A percentile compares a stretch with the other conserved stretches of the same genome.
Evolutionary conservation across 2,329 filamentous ascomycete genomes (phyloP).

Genomic region (Esteya vermicola): DNA sequence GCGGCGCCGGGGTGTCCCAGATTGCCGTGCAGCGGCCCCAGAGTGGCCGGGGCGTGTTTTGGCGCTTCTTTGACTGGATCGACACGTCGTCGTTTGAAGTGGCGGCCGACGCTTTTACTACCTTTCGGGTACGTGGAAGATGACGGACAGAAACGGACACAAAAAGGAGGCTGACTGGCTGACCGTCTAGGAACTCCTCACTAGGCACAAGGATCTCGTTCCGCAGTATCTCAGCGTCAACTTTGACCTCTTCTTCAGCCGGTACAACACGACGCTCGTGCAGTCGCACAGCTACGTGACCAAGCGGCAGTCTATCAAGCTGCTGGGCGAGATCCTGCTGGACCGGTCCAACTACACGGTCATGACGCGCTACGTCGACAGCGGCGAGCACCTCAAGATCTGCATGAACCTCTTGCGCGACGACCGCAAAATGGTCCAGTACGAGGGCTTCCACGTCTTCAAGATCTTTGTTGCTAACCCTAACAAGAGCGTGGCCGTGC

Average conservation of each 20-base stretch:
- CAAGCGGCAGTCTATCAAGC: slow-evolving; percentile 94
- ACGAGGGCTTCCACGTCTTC: slow-evolving; percentile 98
- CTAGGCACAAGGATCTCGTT: slow-evolving; percentile 83
- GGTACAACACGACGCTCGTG: slow-evolving; percentile 76
- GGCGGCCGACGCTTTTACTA: slow-evolving; percentile 93
- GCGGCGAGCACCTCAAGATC: slow-evolving; percentile 89
- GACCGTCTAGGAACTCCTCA: slow-evolving; percentile 54
- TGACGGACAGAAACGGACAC: too few relatives aligned
- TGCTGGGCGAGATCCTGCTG: slow-evolving; percentile 85
- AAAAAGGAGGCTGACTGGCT: too few relatives aligned
- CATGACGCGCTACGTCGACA: slow-evolving; percentile 95
- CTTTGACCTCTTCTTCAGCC: slow-evolving; percentile 84
- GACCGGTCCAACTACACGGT: slow-evolving; percentile 95
- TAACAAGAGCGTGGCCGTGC: slow-evolving; percentile 91
- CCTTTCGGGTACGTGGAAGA: slow-evolving; percentile 55
- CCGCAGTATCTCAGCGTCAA: slow-evolving; percentile 78
- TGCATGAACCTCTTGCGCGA: slow-evolving; percentile 96
- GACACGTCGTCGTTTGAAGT: slow-evolving; percentile 94
- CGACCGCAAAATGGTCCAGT: slow-evolving; percentile 97
- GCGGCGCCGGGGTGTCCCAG: slow-evolving; percentile 58
- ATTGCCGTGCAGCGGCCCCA: slow-evolving; percentile 66
- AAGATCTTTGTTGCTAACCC: slow-evolving; percentile 99
- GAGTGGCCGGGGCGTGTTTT: slow-evolving; percentile 76
- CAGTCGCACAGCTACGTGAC: slow-evolving; percentile 95
- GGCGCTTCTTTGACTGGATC: slow-evolving; percentile 96